A percentile compares a stretch with the other conserved stretches of the same genome.
phyloP scores from a whole-genome alignment of 2,329 filamentous ascomycete genomes.

The Cephalotrichum gorgonifer region DNA sequence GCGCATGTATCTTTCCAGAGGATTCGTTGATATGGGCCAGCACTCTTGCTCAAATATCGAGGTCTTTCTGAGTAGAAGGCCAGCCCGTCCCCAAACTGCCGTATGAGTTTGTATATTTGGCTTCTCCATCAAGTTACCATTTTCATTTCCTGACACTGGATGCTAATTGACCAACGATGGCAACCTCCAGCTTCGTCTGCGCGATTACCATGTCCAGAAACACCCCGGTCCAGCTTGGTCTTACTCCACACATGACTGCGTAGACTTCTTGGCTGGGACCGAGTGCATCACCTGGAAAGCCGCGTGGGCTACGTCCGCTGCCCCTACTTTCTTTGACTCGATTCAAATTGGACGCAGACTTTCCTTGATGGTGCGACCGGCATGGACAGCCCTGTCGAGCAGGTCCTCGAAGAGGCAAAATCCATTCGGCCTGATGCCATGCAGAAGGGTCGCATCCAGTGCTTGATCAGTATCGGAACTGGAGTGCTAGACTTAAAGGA shows the following conservation, averaged over 20 bases:
- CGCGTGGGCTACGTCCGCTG: neutral
- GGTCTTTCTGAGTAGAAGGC: too few species aligned
- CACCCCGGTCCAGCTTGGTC: neutral
- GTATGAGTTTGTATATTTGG: neutral
- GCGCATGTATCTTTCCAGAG: too few species aligned
- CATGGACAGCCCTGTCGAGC: neutral
- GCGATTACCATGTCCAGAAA: neutral
- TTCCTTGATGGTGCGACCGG: neutral
- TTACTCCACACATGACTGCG: neutral
- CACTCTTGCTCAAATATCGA: neutral
- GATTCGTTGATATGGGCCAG: neutral
- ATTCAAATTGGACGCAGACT: neutral
- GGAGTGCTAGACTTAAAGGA: neutral
- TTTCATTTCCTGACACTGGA: neutral
- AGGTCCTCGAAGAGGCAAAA: neutral
- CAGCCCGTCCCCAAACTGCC: too few species aligned
- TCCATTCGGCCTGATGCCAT: neutral
- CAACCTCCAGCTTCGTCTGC: neutral
- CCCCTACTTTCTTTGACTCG: neutral
- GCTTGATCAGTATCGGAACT: neutral
- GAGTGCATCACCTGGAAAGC: neutral
- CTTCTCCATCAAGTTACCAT: neutral
- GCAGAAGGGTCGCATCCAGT: neutral
- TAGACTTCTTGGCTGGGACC: neutral
- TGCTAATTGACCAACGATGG: neutral